These are phyloP conservation scores for Verticillium klebahnii DNA, from an alignment of 2,329 filamentous ascomycete species.

Conservation along the genomic window DNA sequence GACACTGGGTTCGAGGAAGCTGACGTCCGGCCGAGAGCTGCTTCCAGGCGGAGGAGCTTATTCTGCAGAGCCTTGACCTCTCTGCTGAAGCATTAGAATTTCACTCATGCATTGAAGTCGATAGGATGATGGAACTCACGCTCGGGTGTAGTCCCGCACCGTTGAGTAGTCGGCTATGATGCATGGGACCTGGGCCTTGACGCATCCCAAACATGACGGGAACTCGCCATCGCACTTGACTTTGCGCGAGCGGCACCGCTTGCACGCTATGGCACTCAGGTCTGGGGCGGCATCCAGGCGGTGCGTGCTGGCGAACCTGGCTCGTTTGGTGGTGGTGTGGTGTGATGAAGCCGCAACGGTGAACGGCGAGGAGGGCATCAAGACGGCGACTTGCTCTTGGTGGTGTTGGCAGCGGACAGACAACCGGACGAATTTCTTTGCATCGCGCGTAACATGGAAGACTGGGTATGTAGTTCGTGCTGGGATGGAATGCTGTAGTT, in stretches of 20 bases:
- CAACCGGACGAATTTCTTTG: too few species aligned
- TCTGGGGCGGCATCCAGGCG: not conserved
- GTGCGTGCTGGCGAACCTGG: too few species aligned
- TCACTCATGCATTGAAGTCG: too few species aligned
- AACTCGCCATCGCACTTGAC: constrained; percentile 4
- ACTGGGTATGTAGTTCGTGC: too few species aligned
- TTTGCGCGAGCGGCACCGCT: not conserved
- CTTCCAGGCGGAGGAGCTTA: not conserved
- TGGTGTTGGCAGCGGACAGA: too few species aligned
- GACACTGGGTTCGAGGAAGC: not conserved
- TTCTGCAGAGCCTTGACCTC: not conserved
- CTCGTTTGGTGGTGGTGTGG: too few species aligned
- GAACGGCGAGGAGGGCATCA: too few species aligned
- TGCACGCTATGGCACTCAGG: not conserved
- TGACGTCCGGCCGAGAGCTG: not conserved
- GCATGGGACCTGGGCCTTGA: not conserved
- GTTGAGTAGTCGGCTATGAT: constrained; percentile 2
- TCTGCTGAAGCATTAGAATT: too few species aligned
- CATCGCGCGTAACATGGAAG: too few species aligned
- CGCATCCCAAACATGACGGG: constrained; percentile 1
- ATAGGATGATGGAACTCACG: not conserved
- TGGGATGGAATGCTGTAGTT: too few species aligned
- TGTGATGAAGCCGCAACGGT: too few species aligned
- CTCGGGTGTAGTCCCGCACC: constrained; percentile 1
- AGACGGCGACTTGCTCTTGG: too few species aligned